phyloP scores from a whole-genome alignment of 345 rosid species.

The Gossypium mustelinum region DNA sequence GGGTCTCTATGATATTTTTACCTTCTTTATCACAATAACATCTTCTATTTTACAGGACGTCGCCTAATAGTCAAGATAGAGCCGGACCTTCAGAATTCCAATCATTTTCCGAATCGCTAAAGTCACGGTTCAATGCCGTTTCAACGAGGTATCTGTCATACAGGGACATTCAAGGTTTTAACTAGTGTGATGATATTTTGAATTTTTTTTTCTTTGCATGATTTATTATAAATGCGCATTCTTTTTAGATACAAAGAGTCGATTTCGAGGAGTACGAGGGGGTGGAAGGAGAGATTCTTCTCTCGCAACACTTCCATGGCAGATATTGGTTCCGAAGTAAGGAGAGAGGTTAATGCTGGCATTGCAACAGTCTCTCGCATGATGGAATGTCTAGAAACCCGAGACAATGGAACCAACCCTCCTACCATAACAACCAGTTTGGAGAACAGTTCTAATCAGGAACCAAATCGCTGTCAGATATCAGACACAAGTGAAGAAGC shows the following conservation, averaged over 20 bases:
- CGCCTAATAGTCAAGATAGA: conserved; percentile 58
- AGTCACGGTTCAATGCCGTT: conserved; percentile 67
- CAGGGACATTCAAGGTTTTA: not conserved
- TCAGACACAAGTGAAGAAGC: conserved; percentile 26
- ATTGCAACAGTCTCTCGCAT: conserved; percentile 83
- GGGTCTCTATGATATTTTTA: too few species aligned
- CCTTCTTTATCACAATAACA: not conserved
- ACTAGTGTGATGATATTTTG: not conserved
- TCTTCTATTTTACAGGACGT: conserved; percentile 31
- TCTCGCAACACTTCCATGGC: conserved; percentile 66
- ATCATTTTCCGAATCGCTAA: conserved; percentile 80
- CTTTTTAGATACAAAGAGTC: conserved; percentile 81
- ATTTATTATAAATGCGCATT: not conserved
- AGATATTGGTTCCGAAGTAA: conserved; percentile 76
- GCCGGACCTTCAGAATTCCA: conserved; percentile 87
- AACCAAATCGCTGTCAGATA: conserved; percentile 28
- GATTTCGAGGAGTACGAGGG: conserved; percentile 81
- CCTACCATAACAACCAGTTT: conserved; percentile 40
- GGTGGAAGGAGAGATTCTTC: conserved; percentile 88
- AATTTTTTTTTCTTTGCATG: not conserved
- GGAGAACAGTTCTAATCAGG: conserved; percentile 34
- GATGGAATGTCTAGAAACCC: conserved; percentile 78
- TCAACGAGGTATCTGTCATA: conserved; percentile 53
- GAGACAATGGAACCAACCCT: conserved; percentile 36
- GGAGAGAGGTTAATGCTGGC: conserved; percentile 83